Conservation (phyloP, 306 rosid species). For the Sechiopsis laciniata region DNA sequence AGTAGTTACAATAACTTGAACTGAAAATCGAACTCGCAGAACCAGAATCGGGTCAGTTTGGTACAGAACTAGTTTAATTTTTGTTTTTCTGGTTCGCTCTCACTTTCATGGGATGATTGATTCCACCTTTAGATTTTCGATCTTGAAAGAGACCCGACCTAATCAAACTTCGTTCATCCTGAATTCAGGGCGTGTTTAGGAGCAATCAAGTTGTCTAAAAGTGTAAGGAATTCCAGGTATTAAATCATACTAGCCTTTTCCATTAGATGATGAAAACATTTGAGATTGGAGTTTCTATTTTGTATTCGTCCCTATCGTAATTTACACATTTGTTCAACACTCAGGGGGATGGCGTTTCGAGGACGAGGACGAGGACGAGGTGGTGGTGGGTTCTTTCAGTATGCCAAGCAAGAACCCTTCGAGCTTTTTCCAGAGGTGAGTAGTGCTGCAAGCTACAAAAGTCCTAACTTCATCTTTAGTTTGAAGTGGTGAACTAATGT, state of each 20-base stretch:
- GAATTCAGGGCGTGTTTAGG: background rate
- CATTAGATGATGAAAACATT: background rate
- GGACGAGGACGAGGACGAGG: constrained; percentile 27
- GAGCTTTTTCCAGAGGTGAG: constrained; percentile 25
- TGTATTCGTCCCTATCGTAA: background rate
- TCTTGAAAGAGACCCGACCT: background rate
- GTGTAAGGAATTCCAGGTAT: constrained; percentile 4
- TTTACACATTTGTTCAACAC: background rate
- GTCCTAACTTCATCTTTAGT: background rate
- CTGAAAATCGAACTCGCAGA: background rate
- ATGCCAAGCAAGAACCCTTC: constrained; percentile 23
- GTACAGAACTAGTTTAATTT: background rate
- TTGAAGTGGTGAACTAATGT: background rate
- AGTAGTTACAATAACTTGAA: background rate
- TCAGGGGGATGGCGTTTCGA: constrained; percentile 25
- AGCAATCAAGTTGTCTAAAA: background rate
- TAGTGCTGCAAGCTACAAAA: constrained; percentile 13
- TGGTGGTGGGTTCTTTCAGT: constrained; percentile 17
- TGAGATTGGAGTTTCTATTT: background rate
- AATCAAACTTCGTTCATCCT: background rate
- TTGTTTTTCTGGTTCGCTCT: background rate
- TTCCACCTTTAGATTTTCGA: background rate
- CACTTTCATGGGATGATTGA: background rate
- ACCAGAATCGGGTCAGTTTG: background rate
- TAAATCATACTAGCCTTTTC: background rate